These are phyloP conservation scores for Meira nashicola DNA, from an alignment of 1,284 basidiomycete species.

Conservation along the genomic window DNA sequence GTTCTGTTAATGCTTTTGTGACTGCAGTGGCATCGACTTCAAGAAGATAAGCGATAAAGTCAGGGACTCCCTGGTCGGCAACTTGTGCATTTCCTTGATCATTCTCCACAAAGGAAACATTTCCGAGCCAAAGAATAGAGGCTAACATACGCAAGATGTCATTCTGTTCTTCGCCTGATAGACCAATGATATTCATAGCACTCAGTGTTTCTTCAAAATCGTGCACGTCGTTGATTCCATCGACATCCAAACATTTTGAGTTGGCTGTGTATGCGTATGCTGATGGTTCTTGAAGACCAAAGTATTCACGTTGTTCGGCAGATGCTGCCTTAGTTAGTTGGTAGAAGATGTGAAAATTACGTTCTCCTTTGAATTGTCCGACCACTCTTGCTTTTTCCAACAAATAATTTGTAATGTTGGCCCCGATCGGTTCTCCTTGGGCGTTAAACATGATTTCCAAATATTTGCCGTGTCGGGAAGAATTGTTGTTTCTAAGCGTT, in stretches of 20 bases:
- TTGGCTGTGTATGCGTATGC: conserved; percentile 88
- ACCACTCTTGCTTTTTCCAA: conserved; percentile 92
- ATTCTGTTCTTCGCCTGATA: conserved; percentile 75
- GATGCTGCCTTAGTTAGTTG: conserved; percentile 96
- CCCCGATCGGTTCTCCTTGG: conserved; percentile 87
- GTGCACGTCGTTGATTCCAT: conserved; percentile 79
- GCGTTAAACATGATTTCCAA: conserved; percentile 98
- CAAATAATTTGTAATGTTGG: conserved; percentile 97
- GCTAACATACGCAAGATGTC: conserved; percentile 93
- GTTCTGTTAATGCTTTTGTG: conserved; percentile 78
- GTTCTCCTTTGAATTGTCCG: conserved; percentile 90
- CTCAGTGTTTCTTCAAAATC: conserved; percentile 87
- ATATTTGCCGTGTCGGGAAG: conserved; percentile 98
- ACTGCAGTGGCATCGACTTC: conserved; percentile 74
- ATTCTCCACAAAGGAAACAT: conserved; percentile 69
- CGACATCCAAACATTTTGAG: conserved; percentile 86
- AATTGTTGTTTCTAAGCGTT: conserved; percentile 97
- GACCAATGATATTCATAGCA: conserved; percentile 90
- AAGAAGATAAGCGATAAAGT: conserved; percentile 92
- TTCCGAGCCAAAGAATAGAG: conserved; percentile 90
- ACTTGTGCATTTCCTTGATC: conserved; percentile 84
- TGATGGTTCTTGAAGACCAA: conserved; percentile 94
- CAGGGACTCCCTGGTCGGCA: conserved; percentile 79
- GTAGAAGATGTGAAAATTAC: conserved; percentile 99
- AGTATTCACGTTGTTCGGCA: conserved; percentile 80